Evolutionary conservation across 768 basidiomycete genomes (phyloP).

Genomic region (Podaxis pistillaris): DNA sequence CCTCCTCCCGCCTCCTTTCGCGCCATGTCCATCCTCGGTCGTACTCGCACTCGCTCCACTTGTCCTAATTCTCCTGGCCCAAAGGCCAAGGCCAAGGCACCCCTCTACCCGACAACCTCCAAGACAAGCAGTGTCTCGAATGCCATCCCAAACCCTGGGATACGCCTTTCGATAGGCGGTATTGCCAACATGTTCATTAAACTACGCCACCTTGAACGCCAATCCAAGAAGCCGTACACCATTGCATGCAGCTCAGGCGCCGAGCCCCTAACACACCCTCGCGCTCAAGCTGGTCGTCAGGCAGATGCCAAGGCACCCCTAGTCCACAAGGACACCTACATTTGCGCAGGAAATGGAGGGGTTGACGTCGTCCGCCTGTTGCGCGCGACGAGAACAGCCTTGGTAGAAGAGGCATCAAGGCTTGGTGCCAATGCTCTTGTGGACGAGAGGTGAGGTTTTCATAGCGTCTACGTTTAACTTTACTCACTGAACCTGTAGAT

Average conservation of each 20-base stretch:
- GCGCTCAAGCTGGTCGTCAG: slow-evolving; percentile 25
- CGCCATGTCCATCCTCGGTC: slow-evolving; percentile 12
- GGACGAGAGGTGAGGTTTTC: slow-evolving; percentile 58
- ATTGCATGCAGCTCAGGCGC: slow-evolving; percentile 34
- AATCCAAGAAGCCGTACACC: slow-evolving; percentile 26
- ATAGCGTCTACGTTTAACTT: slow-evolving; percentile 18
- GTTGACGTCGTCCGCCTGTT: slow-evolving; percentile 62
- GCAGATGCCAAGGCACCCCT: slow-evolving; percentile 23
- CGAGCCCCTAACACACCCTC: slow-evolving; percentile 38
- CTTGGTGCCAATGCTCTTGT: slow-evolving; percentile 61
- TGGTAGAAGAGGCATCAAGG: slow-evolving; percentile 48
- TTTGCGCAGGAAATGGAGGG: slow-evolving; percentile 49
- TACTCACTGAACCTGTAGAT: slow-evolving; percentile 40
- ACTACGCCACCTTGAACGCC: slow-evolving; percentile 39
- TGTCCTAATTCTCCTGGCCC: not conserved
- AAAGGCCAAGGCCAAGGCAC: slow-evolving; percentile 3
- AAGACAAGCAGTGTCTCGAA: not conserved
- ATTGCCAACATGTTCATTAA: slow-evolving; percentile 58
- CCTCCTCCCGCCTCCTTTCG: not conserved
- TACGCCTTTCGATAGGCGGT: slow-evolving; percentile 31
- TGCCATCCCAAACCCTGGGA: not conserved
- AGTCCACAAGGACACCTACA: slow-evolving; percentile 42
- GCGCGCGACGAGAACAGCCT: slow-evolving; percentile 46
- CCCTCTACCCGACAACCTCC: not conserved
- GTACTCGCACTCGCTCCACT: slow-evolving; percentile 4